These are phyloP conservation scores for Rauvolfia tetraphylla DNA, from an alignment of 257 asterid genomes.

Conservation along the genomic window DNA sequence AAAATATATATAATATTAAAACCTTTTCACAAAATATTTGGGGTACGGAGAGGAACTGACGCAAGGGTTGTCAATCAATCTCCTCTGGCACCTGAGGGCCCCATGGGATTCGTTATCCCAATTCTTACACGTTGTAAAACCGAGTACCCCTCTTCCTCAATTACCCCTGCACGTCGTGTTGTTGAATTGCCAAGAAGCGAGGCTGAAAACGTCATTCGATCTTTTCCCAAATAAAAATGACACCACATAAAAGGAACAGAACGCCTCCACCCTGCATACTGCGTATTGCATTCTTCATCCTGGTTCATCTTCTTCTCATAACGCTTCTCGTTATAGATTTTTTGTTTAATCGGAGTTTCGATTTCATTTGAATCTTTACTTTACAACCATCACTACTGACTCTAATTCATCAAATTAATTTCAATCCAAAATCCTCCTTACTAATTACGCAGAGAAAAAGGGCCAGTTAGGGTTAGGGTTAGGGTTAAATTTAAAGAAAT, in stretches of 20 bases:
- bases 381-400: too few relatives aligned
- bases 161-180: neutral
- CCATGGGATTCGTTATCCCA: too few relatives aligned
- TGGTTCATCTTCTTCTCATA: neutral
- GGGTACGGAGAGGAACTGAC: too few relatives aligned
- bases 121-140: too few relatives aligned
- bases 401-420: neutral
- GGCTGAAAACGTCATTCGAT: neutral
- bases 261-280: neutral
- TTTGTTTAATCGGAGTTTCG: neutral
- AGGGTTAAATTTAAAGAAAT: slow-evolving; percentile 19
- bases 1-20: too few relatives aligned
- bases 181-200: neutral
- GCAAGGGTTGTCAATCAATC: too few relatives aligned
- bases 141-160: neutral
- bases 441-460: neutral
- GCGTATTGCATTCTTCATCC: neutral
- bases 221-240: neutral
- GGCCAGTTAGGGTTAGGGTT: neutral
- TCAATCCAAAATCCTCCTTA: neutral
- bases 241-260: neutral
- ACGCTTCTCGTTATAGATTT: neutral
- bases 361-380: too few relatives aligned
- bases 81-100: too few relatives aligned
- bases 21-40: too few relatives aligned